Evolutionary conservation across 345 rosid species (phyloP).

Genomic region (Syzygium aqueum): DNA sequence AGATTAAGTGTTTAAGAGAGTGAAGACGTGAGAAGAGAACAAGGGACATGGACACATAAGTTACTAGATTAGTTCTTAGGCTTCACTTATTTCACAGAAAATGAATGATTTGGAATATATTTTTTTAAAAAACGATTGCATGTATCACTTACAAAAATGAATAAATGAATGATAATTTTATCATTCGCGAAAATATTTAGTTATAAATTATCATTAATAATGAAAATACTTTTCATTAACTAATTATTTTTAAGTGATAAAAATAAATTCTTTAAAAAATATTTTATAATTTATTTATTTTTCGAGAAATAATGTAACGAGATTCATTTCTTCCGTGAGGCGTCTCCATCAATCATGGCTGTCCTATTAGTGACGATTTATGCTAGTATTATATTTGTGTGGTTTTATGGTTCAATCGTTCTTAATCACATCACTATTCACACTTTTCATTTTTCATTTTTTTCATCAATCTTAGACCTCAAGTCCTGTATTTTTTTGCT

Average conservation of each 20-base stretch:
- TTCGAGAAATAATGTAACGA: background rate
- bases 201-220: background rate
- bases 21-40: accelerated
- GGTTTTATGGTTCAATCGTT: background rate
- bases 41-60: background rate
- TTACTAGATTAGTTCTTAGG: background rate
- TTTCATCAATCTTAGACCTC: background rate
- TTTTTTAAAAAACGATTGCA: background rate
- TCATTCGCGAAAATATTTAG: accelerated
- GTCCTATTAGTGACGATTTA: background rate
- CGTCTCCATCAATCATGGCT: background rate
- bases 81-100: background rate
- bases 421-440: background rate
- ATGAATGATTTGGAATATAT: accelerated
- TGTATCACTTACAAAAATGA: background rate
- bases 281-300: background rate
- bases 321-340: background rate
- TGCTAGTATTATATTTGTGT: background rate
- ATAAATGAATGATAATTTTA: accelerated
- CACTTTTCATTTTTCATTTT: background rate
- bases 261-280: background rate
- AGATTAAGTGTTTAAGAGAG: background rate
- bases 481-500: no score
- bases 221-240: background rate
- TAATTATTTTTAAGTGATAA: background rate